Evolutionary conservation across 495 filamentous ascomycete species (phyloP).

Genomic region (Xylaria bambusicola): DNA sequence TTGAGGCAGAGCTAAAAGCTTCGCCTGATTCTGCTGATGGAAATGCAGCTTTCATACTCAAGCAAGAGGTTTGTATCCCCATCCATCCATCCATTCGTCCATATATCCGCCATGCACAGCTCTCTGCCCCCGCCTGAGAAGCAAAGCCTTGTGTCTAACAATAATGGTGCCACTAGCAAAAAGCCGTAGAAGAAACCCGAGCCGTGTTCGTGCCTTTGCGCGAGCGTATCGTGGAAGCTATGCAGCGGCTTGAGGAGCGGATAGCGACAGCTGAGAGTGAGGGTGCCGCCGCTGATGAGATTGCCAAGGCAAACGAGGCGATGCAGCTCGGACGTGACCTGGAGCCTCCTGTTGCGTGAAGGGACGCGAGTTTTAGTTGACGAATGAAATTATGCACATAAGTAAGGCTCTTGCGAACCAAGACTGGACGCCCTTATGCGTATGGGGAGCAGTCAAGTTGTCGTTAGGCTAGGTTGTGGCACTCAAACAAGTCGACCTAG

Average conservation of each 20-base stretch:
- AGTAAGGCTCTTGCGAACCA: background rate
- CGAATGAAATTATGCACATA: background rate
- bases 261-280: constrained; percentile 56
- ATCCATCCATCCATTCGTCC: background rate
- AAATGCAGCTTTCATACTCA: constrained; percentile 70
- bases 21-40: constrained; percentile 52
- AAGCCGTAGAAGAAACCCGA: constrained; percentile 78
- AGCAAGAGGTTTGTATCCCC: constrained; percentile 72
- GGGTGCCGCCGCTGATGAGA: constrained; percentile 60
- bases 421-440: background rate
- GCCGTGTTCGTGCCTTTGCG: constrained; percentile 71
- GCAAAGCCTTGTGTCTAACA: too few species aligned
- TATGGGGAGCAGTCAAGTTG: background rate
- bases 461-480: background rate
- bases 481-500: background rate
- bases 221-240: constrained; percentile 64
- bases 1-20: constrained; percentile 53
- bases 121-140: too few species aligned
- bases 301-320: constrained; percentile 60
- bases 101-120: too few species aligned
- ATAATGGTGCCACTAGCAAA: constrained; percentile 54
- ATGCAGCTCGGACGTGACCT: constrained; percentile 44
- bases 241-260: constrained; percentile 66
- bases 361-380: background rate
- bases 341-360: constrained; percentile 35